Base-by-base conservation (phyloP, 805 yeast species). In the Metschnikowia cubensis region DNA sequence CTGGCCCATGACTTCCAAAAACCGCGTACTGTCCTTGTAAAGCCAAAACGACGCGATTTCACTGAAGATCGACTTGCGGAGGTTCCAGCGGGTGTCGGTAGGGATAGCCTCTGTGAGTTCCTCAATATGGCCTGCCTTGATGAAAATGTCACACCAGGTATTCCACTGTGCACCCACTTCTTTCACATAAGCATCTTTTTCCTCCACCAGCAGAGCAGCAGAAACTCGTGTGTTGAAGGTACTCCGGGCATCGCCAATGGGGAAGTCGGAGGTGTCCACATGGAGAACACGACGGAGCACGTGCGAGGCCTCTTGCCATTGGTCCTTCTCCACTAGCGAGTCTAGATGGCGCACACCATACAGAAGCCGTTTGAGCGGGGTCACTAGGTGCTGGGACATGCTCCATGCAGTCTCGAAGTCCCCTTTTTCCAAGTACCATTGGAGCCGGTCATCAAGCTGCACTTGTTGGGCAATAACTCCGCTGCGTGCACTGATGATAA, bases 401-500 rank as follows among this genome's bases (percentile, higher is more conserved):
- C 76, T 75, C 96, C 96, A 92, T 0, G 97, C 97, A 39, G 83
- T 83, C 15, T 73, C 67, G 59, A 67, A 87, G 47, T 71, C 66
- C 1, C 75, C 75, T 35, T 71, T 77, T 1, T 81, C 81, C 3
- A 81, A 51, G 51, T 75, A 85, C 97, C 97, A 92, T 3, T 81
- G 70, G 41, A 84, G 76, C 51, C 85, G 80, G 62, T 91, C 98
- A 29, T 71, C 65, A 21, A 85, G 66, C 47, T 82, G 83, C n/a
- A 87, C 74, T 53, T 85, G 89, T 57, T 84, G 79, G 0, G 90
- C 89, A 14, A 83, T 71, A 1, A 92, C 85, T 0, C 85, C 92
- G 67, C 90, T 98, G 42, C 81, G 79, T 0, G 97, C 89, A 61
- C 92, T 82, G 4, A 92, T 73, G 17, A 94, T 72, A 59, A 77